Conservation (phyloP, 2,329 filamentous ascomycete genomes). For the Trichoderma citrinoviride region DNA sequence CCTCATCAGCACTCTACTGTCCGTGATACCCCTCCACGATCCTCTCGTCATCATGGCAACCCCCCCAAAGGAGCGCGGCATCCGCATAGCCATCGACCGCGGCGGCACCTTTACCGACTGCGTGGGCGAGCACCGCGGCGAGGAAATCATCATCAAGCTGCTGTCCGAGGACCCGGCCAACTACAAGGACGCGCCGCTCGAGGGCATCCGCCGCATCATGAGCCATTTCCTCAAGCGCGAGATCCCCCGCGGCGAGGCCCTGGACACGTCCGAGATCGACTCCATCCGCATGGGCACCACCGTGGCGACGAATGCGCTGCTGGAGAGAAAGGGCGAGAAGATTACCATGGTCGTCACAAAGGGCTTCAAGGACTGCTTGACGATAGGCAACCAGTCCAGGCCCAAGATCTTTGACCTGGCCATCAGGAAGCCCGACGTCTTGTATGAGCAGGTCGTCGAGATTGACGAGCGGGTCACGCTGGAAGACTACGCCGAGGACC, state of each 20-base stretch:
- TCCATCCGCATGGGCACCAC: constrained; percentile 96
- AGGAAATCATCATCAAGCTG: constrained; percentile 82
- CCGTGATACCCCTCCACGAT: no score
- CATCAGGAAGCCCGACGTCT: constrained; percentile 80
- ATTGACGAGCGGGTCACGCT: constrained; percentile 87
- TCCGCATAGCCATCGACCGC: constrained; percentile 74
- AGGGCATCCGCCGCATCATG: constrained; percentile 85
- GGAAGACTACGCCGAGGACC: constrained; percentile 90
- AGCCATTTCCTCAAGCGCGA: constrained; percentile 71
- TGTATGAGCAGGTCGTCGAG: constrained; percentile 85
- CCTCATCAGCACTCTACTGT: no score
- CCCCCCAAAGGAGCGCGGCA: constrained; percentile 49
- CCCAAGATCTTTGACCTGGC: constrained; percentile 89
- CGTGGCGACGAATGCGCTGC: constrained; percentile 85
- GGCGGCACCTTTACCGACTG: constrained; percentile 94
- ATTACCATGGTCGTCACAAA: constrained; percentile 85
- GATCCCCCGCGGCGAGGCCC: constrained; percentile 72
- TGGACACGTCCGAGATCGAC: constrained; percentile 82
- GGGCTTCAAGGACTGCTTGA: constrained; percentile 82
- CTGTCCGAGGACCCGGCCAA: constrained; percentile 87
- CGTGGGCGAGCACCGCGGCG: constrained; percentile 74
- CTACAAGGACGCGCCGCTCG: constrained; percentile 85
- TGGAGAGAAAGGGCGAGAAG: constrained; percentile 86
- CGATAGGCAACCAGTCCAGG: constrained; percentile 86
- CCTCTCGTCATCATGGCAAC: constrained; percentile 35